Percentiles rank a stretch among this genome's conserved stretches.
These are phyloP conservation scores for Cyclospora cayetanensis DNA, from an alignment of 169 alveolate species.

Conservation along the genomic window DNA sequence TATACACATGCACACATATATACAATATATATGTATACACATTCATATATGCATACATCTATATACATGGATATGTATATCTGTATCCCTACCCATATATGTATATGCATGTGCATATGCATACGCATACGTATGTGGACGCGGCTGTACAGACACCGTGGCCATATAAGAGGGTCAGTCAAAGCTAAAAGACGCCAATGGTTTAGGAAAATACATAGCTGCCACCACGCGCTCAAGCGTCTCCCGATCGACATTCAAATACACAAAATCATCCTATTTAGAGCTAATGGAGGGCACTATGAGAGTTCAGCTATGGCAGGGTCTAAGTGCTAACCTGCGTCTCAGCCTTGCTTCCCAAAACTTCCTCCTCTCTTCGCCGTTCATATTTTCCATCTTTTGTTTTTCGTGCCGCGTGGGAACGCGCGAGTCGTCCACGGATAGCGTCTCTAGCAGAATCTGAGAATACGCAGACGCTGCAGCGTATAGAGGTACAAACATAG, in stretches of 20 bases:
- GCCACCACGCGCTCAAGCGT: not conserved
- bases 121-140: too few species aligned
- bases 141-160: not conserved
- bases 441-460: not conserved
- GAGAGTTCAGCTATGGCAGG: not conserved
- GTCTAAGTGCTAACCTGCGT: not conserved
- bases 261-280: not conserved
- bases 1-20: too few species aligned
- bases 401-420: slow-evolving; percentile 26
- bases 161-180: not conserved
- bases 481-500: too few species aligned
- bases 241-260: not conserved
- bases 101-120: too few species aligned
- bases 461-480: too few species aligned
- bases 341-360: slow-evolving; percentile 1
- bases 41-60: too few species aligned
- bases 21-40: too few species aligned
- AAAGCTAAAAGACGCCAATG: not conserved
- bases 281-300: not conserved
- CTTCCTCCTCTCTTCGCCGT: slow-evolving; percentile 28
- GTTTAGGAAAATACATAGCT: not conserved
- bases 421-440: not conserved
- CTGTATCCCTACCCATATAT: too few species aligned
- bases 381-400: slow-evolving; percentile 25
- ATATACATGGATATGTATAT: too few species aligned